Evolutionary conservation across 768 basidiomycete species (phyloP).

Genomic region (Rhodotorula kratochvilovae): DNA sequence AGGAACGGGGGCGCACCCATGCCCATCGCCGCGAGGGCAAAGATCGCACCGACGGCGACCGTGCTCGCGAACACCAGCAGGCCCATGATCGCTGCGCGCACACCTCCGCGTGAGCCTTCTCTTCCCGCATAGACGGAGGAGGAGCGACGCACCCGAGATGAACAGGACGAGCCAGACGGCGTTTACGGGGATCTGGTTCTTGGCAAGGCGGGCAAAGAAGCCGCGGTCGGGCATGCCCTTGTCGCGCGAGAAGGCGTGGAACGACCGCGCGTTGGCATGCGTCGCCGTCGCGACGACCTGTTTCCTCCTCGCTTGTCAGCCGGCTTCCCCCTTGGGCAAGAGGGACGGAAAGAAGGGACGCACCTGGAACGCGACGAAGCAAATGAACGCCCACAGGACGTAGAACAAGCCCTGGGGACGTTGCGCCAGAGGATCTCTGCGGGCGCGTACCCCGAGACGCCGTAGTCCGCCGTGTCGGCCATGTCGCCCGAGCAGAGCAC

Average conservation of each 20-base stretch:
- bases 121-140: not conserved
- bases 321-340: too few species aligned
- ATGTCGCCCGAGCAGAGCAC: constrained; percentile 69
- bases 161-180: constrained; percentile 42
- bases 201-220: constrained; percentile 66
- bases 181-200: constrained; percentile 62
- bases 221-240: constrained; percentile 62
- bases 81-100: constrained; percentile 21
- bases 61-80: constrained; percentile 39
- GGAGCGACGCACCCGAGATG: constrained; percentile 26
- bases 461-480: constrained; percentile 50
- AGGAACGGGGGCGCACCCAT: constrained; percentile 10
- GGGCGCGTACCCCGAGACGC: constrained; percentile 66
- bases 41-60: constrained; percentile 42
- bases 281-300: constrained; percentile 52
- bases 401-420: constrained; percentile 59
- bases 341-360: constrained; percentile 54
- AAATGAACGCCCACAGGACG: constrained; percentile 75
- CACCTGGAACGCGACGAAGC: constrained; percentile 81
- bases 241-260: constrained; percentile 81
- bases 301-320: too few species aligned
- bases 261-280: constrained; percentile 73
- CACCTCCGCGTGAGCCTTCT: too few species aligned
- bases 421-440: constrained; percentile 36
- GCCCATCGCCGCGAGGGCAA: constrained; percentile 37